Conservation (phyloP, 2,329 filamentous ascomycete species). For the Apiospora malaysiana region DNA sequence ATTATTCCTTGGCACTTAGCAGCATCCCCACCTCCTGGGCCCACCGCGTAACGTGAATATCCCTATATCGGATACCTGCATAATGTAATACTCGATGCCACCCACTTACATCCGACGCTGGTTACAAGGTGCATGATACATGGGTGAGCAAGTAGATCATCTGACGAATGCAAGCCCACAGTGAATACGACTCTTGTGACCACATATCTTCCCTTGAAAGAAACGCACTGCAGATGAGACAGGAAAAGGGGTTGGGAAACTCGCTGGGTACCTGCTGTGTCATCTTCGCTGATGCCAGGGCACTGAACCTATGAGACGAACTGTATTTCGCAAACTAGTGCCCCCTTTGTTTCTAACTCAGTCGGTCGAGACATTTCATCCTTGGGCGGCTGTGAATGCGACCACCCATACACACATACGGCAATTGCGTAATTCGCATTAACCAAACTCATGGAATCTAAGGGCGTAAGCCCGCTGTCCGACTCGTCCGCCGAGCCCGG, state of each 20-base stretch:
- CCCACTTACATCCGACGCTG: not conserved
- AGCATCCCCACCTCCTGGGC: not conserved
- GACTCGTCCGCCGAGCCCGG: not conserved
- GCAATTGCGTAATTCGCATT: not conserved
- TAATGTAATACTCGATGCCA: not conserved
- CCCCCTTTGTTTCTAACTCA: not conserved
- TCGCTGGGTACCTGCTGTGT: not conserved
- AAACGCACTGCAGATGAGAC: not conserved
- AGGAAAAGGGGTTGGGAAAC: not conserved
- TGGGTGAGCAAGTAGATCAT: not conserved
- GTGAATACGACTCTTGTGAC: not conserved
- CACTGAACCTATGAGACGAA: not conserved
- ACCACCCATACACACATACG: not conserved
- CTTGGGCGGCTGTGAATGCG: not conserved
- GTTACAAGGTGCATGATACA: not conserved
- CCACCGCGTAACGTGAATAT: not conserved
- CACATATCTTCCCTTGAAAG: not conserved
- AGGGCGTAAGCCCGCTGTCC: not conserved
- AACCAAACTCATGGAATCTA: not conserved
- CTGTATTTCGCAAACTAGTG: not conserved
- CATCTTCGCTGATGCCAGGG: not conserved
- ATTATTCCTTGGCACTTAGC: slow-evolving; percentile 13
- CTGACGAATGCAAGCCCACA: not conserved
- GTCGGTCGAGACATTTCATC: not conserved
- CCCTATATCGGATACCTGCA: not conserved